These are phyloP conservation scores for Diaporthe sp. DNA, from an alignment of 2,329 filamentous ascomycete genomes.

Conservation along the genomic window DNA sequence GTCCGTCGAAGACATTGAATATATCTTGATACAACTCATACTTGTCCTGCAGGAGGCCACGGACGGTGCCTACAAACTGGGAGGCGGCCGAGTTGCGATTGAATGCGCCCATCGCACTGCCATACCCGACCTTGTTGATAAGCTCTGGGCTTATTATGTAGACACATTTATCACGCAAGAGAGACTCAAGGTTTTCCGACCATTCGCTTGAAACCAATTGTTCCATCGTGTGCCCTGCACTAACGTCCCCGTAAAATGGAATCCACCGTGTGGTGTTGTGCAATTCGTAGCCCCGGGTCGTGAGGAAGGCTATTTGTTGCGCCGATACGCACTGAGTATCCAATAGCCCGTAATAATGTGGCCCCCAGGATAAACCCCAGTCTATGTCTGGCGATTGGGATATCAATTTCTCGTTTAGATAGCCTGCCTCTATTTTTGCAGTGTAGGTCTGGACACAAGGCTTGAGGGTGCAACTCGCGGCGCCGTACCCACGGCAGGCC, in stretches of 20 bases:
- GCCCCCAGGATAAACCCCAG: neutral
- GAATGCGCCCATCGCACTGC: neutral
- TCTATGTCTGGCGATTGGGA: neutral
- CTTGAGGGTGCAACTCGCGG: neutral
- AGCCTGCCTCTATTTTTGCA: neutral
- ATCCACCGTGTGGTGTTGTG: neutral
- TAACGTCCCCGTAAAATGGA: neutral
- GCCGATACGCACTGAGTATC: neutral
- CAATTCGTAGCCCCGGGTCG: neutral
- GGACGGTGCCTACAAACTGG: neutral
- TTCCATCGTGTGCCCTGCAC: neutral
- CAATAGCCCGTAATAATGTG: neutral
- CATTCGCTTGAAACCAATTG: neutral
- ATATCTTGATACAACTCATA: neutral
- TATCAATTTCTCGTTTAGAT: neutral
- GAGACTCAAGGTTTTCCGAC: neutral
- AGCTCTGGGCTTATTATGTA: neutral
- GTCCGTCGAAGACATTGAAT: neutral
- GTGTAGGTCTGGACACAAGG: neutral
- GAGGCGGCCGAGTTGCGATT: neutral
- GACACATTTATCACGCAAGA: neutral
- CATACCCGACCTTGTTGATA: neutral
- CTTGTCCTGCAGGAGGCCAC: neutral
- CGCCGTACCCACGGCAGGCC: neutral
- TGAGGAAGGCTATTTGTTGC: neutral